These are phyloP conservation scores for Medicago arabica DNA, from an alignment of 306 rosid species.

Conservation along the genomic window DNA sequence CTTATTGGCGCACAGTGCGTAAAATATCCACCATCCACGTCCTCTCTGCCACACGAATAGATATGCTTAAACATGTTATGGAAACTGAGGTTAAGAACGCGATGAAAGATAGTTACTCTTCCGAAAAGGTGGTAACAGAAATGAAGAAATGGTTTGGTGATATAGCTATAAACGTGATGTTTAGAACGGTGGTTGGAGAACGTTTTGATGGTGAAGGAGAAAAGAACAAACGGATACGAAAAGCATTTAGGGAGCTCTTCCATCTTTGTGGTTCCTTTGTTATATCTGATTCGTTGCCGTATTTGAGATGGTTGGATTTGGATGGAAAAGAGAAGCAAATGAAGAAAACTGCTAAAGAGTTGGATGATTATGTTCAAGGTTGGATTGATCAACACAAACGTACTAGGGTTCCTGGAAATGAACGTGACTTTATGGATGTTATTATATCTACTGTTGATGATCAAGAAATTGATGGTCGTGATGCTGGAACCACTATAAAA, in stretches of 20 bases:
- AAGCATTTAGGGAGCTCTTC: background rate
- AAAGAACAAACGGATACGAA: constrained; percentile 15
- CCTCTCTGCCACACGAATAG: constrained; percentile 36
- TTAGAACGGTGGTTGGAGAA: constrained; percentile 39
- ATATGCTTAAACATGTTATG: constrained; percentile 30
- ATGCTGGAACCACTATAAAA: constrained; percentile 36
- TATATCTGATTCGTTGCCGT: constrained; percentile 42
- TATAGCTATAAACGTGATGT: constrained; percentile 20
- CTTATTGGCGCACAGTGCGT: constrained; percentile 54
- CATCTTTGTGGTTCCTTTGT: constrained; percentile 29
- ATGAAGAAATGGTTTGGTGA: constrained; percentile 51
- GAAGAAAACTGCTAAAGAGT: constrained; percentile 39
- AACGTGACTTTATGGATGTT: constrained; percentile 44
- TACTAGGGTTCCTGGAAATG: background rate
- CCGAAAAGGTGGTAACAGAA: constrained; percentile 19
- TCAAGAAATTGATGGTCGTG: constrained; percentile 5
- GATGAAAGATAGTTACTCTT: constrained; percentile 22
- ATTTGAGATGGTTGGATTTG: constrained; percentile 57
- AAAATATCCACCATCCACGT: constrained; percentile 42
- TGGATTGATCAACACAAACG: constrained; percentile 50
- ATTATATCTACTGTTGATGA: constrained; percentile 32
- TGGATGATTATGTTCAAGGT: constrained; percentile 15
- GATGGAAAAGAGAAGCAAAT: constrained; percentile 47
- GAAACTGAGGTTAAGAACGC: constrained; percentile 37
- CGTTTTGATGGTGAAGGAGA: constrained; percentile 31